Conservation (phyloP, 78 protist species). For the Neovahlkampfia damariscottae region DNA sequence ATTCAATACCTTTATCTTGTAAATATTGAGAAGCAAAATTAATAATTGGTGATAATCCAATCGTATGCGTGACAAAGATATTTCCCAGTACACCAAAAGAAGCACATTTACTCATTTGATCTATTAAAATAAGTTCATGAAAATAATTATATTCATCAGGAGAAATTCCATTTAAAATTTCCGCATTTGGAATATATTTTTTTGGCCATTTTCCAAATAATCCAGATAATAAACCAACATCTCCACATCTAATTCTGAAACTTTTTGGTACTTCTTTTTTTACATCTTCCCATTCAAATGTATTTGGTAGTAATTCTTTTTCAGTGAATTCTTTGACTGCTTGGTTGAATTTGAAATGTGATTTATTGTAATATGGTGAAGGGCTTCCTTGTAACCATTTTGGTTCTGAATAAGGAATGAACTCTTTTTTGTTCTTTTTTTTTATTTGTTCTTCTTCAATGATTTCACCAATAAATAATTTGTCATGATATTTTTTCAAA, state of each 20-base stretch:
- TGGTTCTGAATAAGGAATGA: conserved; percentile 20
- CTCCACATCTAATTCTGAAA: too few relatives aligned
- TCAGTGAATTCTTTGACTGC: background rate
- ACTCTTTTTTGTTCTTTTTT: conserved; percentile 20
- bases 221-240: background rate
- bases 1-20: background rate
- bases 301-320: background rate
- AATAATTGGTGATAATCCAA: conserved; percentile 45
- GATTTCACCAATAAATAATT: too few relatives aligned
- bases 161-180: background rate
- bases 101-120: conserved; percentile 20
- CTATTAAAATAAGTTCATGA: conserved; percentile 25
- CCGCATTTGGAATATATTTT: too few relatives aligned
- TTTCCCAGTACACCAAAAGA: conserved; percentile 13
- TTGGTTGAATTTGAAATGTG: background rate
- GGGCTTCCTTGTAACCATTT: conserved; percentile 13
- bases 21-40: conserved; percentile 8
- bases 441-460: conserved; percentile 7
- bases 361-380: conserved; percentile 13
- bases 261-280: background rate
- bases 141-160: conserved; percentile 31
- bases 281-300: background rate
- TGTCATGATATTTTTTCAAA: too few relatives aligned
- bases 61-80: background rate
- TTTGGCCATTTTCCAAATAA: background rate